These are phyloP conservation scores for Leccinum pellstonianum DNA, from an alignment of 768 basidiomycete species.

Conservation along the genomic window DNA sequence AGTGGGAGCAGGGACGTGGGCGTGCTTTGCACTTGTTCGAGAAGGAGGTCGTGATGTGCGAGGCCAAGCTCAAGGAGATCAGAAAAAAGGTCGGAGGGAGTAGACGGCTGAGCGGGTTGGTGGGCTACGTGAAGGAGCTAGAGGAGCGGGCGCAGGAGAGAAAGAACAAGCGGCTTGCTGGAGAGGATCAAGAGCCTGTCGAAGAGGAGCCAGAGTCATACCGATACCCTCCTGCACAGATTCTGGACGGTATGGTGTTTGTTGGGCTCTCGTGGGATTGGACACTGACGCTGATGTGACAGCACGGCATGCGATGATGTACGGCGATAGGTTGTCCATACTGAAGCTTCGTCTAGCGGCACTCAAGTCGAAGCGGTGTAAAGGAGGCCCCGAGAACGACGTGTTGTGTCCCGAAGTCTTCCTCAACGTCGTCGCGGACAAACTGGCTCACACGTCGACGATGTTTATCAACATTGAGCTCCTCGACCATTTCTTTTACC, in stretches of 20 bases:
- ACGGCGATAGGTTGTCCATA: conserved; percentile 75
- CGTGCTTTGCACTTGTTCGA: conserved; percentile 78
- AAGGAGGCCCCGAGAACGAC: conserved; percentile 82
- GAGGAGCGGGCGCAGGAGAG: conserved; percentile 76
- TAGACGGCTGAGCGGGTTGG: conserved; percentile 71
- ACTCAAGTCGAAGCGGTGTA: conserved; percentile 86
- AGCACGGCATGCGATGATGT: conserved; percentile 93
- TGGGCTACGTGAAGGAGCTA: conserved; percentile 76
- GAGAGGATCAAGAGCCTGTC: conserved; percentile 34
- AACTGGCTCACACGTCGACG: conserved; percentile 91
- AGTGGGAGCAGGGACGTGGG: conserved; percentile 87
- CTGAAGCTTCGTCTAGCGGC: conserved; percentile 85
- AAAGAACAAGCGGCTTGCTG: conserved; percentile 49
- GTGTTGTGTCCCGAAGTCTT: conserved; percentile 95
- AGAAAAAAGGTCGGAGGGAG: conserved; percentile 85
- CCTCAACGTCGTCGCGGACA: conserved; percentile 94
- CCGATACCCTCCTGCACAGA: conserved; percentile 86
- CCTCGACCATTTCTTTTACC: conserved; percentile 98
- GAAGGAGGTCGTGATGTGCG: conserved; percentile 81
- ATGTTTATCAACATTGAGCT: conserved; percentile 99
- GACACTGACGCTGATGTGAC: conserved; percentile 9
- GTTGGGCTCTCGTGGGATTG: not conserved
- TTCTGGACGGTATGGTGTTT: conserved; percentile 75
- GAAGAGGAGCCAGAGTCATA: conserved; percentile 68
- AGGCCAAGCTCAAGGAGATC: conserved; percentile 84